Base-by-base conservation (phyloP, 306 rosid genomes). In the Hippophae tibetana region DNA sequence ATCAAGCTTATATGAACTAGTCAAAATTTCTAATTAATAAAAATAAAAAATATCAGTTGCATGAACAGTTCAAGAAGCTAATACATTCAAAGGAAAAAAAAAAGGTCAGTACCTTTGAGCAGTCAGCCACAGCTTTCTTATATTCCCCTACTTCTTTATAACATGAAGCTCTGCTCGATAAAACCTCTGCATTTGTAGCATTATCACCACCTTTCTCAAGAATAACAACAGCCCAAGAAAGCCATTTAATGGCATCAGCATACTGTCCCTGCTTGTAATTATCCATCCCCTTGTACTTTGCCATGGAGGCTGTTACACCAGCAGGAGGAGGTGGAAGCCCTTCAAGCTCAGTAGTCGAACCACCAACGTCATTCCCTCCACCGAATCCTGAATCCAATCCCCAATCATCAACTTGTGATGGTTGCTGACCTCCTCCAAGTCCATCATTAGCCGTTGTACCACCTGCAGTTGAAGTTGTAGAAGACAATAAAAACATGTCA, bases 321-420 rank as follows among this genome's bases (percentile, higher is more conserved):
- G 90, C 78, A 50, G 99, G 99, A 62, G 99, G 95, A 18, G 99
- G 97, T 43, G 99, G 99, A 72, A 92, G 88, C 62, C 97, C 99
- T 42, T 88, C 99, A 46, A 92, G 87, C 77, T 92, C 99, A 67
- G 88, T 92, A 26, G 99, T 92, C 13, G 90, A 66, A 52, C 84
- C 87, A 51, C 85, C 86, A 13, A 43, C 79, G 61, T 83, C 89
- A 50, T 83, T 78, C 53, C 82, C 95, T 13, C 73, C 82, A 47
- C 84, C 96, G 69, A 92, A 92, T 58, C 73, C 95, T 0, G 85
- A 65, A 60, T 81, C 84, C 59, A 81, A 44, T 47, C 95, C 96
- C 99, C 99, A 92, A 68, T 82, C 95, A 67, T 88, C 89, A 57
- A 78, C 72, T 47, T 62, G 90, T 7, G 85, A 73, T 7, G 76